Conservation (phyloP, 495 filamentous ascomycete species). For the Penicillium subrubescens region DNA sequence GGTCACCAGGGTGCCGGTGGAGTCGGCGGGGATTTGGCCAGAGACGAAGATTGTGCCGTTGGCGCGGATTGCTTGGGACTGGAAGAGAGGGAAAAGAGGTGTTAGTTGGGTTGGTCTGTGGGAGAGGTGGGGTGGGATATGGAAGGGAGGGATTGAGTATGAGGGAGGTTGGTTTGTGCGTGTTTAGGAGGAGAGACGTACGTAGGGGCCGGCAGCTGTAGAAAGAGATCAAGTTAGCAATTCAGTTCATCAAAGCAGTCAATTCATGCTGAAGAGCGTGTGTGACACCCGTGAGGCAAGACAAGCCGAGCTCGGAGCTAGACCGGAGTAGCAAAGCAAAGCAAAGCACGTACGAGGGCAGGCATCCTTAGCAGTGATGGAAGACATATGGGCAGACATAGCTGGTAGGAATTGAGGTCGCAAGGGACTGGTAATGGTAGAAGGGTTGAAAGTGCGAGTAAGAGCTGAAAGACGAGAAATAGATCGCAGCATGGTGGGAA, state of each 20-base stretch:
- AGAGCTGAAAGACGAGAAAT: slow-evolving; percentile 33
- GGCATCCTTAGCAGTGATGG: slow-evolving; percentile 46
- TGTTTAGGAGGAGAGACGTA: slow-evolving; percentile 32
- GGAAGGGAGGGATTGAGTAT: neutral
- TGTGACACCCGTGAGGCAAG: neutral
- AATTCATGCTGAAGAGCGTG: neutral
- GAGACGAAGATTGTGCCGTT: slow-evolving; percentile 86
- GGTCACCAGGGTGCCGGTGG: slow-evolving; percentile 69
- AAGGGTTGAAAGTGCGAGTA: slow-evolving; percentile 18
- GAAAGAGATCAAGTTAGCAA: slow-evolving; percentile 37
- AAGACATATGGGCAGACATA: slow-evolving; percentile 44
- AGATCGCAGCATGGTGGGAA: slow-evolving; percentile 29
- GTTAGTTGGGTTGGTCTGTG: slow-evolving; percentile 7
- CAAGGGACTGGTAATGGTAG: neutral
- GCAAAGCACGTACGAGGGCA: slow-evolving; percentile 47
- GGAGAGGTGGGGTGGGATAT: neutral
- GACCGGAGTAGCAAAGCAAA: neutral
- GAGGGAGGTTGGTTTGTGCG: neutral
- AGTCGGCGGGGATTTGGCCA: slow-evolving; percentile 85
- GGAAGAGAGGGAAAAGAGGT: slow-evolving; percentile 13
- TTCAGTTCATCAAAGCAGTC: neutral
- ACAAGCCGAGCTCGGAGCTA: neutral
- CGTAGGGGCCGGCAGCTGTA: slow-evolving; percentile 60
- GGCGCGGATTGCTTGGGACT: slow-evolving; percentile 91
- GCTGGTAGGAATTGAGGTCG: slow-evolving; percentile 12